Conservation (phyloP, 164 flowering plant genomes). For the Santalum album region DNA sequence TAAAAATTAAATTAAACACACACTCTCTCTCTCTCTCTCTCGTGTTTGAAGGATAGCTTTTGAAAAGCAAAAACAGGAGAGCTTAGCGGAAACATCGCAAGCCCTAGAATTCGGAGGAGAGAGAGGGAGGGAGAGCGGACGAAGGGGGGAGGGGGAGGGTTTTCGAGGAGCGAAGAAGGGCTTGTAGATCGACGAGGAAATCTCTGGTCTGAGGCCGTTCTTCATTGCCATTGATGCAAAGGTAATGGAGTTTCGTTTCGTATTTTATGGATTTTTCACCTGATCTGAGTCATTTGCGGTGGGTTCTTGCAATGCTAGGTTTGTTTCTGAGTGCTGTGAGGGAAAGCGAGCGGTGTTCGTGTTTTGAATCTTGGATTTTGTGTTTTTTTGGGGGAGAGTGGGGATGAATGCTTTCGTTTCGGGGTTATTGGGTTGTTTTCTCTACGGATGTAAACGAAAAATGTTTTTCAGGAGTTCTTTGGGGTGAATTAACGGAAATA, state of each 20-base stretch:
- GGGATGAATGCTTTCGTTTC: too few relatives aligned
- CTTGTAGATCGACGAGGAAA: background rate
- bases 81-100: too few relatives aligned
- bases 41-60: background rate
- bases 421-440: too few relatives aligned
- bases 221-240: background rate
- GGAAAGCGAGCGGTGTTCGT: too few relatives aligned
- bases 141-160: background rate
- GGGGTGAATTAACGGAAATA: too few relatives aligned
- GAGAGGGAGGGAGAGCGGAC: constrained; percentile 7
- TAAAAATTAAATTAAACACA: background rate
- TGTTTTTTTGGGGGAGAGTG: too few relatives aligned
- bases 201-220: background rate
- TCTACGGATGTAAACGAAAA: too few relatives aligned
- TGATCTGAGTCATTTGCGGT: background rate
- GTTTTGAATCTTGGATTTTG: too few relatives aligned
- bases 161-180: constrained; percentile 9
- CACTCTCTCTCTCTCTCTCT: constrained; percentile 10
- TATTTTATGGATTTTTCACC: background rate
- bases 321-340: too few relatives aligned
- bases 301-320: background rate
- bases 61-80: background rate
- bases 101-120: background rate
- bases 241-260: constrained; percentile 8
- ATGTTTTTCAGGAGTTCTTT: too few relatives aligned